A percentile compares a stretch with the other conserved stretches of the same genome.
phyloP scores from a whole-genome alignment of 352 stramenopile species.

The Phytophthora sansomeana region DNA sequence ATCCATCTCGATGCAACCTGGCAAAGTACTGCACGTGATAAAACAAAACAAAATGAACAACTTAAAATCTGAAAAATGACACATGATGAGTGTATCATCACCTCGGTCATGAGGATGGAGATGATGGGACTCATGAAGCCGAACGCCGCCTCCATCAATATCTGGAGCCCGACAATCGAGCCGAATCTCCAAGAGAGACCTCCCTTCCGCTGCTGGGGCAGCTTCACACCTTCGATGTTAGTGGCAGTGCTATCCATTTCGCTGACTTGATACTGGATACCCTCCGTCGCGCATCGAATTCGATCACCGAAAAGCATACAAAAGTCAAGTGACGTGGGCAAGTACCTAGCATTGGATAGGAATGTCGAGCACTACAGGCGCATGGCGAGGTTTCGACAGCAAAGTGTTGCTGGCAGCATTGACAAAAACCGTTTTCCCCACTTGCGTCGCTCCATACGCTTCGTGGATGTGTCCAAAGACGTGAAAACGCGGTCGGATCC shows the following conservation, averaged over 20 bases:
- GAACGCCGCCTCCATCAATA: slow-evolving; percentile 71
- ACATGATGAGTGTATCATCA: slow-evolving; percentile 13
- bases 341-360: slow-evolving; percentile 53
- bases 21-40: slow-evolving; percentile 70
- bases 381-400: slow-evolving; percentile 61
- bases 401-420: slow-evolving; percentile 89
- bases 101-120: slow-evolving; percentile 77
- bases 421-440: slow-evolving; percentile 88
- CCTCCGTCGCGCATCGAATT: slow-evolving; percentile 7
- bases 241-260: slow-evolving; percentile 18
- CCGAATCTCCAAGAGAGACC: slow-evolving; percentile 50
- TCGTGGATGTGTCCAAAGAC: slow-evolving; percentile 95
- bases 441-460: slow-evolving; percentile 75
- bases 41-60: neutral
- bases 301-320: slow-evolving; percentile 13
- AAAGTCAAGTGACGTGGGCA: slow-evolving; percentile 9
- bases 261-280: too few species aligned
- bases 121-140: slow-evolving; percentile 78
- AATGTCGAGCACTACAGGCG: slow-evolving; percentile 83
- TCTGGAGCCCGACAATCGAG: slow-evolving; percentile 57
- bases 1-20: slow-evolving; percentile 54
- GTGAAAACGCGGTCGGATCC: slow-evolving; percentile 84
- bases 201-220: slow-evolving; percentile 3
- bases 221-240: neutral
- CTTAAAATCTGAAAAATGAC: neutral